Evolutionary conservation across 2,329 filamentous ascomycete species (phyloP).

Genomic region (Helotiales sp.): DNA sequence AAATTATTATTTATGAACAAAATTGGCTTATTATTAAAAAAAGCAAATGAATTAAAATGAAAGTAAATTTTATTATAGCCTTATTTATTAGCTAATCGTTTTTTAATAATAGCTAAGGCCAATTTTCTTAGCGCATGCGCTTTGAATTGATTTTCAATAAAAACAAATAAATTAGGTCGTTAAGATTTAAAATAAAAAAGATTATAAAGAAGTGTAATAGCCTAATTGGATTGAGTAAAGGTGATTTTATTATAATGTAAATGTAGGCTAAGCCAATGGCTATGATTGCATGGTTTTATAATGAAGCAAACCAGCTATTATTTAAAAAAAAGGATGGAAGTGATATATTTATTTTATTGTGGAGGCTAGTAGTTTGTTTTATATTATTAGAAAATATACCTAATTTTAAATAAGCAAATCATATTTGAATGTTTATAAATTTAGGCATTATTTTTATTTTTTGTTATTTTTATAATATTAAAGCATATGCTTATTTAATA

Average conservation of each 20-base stretch:
- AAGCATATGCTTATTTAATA: not conserved
- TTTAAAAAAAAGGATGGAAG: not conserved
- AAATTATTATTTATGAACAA: not conserved
- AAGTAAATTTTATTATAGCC: not conserved
- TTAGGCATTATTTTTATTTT: not conserved
- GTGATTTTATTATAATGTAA: not conserved
- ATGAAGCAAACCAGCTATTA: not conserved
- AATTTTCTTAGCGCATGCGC: slow-evolving; percentile 9
- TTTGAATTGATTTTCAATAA: slow-evolving; percentile 1
- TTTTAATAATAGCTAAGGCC: not conserved
- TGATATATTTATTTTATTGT: not conserved
- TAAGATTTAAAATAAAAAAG: slow-evolving; percentile 3
- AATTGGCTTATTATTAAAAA: not conserved
- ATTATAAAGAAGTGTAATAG: slow-evolving; percentile 1
- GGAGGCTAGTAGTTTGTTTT: not conserved
- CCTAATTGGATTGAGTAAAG: not conserved
- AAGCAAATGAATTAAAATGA: not conserved
- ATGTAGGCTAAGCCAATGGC: not conserved
- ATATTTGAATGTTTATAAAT: not conserved
- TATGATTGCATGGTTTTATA: not conserved
- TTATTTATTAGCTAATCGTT: not conserved
- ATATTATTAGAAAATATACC: not conserved
- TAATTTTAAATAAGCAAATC: not conserved
- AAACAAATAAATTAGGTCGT: slow-evolving; percentile 2
- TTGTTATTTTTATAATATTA: not conserved